Conservation (phyloP, 495 filamentous ascomycete species). For the Lentithecium fluviatile region DNA sequence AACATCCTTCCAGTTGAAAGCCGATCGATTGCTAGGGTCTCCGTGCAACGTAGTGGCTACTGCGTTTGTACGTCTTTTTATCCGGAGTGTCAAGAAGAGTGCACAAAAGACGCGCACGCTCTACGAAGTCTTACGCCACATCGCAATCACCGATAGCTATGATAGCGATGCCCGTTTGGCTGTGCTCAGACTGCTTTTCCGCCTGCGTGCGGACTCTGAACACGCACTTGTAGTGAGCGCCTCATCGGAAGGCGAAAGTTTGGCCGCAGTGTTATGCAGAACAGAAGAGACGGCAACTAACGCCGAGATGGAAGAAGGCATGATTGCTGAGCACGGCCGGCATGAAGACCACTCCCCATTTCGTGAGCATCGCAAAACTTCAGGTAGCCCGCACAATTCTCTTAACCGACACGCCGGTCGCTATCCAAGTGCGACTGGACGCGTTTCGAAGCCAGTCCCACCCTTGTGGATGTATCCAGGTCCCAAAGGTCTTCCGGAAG, state of each 20-base stretch:
- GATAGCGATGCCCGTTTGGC: constrained; percentile 71
- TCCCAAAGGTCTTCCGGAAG: constrained; percentile 52
- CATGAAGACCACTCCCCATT: constrained; percentile 32
- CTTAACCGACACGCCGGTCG: constrained; percentile 43
- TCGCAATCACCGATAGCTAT: constrained; percentile 55
- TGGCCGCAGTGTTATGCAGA: constrained; percentile 70
- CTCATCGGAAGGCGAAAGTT: constrained; percentile 63
- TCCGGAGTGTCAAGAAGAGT: constrained; percentile 57
- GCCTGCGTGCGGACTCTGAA: constrained; percentile 76
- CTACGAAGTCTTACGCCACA: constrained; percentile 57
- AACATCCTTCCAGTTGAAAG: background rate
- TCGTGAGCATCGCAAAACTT: constrained; percentile 34
- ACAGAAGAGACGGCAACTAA: constrained; percentile 51
- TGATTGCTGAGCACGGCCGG: constrained; percentile 6
- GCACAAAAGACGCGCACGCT: constrained; percentile 52
- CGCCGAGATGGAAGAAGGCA: constrained; percentile 26
- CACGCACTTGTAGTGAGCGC: constrained; percentile 67
- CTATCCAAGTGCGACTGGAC: constrained; percentile 27
- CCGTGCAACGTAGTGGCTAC: constrained; percentile 29
- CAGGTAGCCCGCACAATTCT: constrained; percentile 33
- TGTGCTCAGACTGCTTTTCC: constrained; percentile 79
- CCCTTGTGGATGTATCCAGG: constrained; percentile 58
- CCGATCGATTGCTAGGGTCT: constrained; percentile 15
- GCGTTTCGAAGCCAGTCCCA: constrained; percentile 47
- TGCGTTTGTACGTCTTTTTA: constrained; percentile 48